Conservation (phyloP, 306 rosid species). For the Gynostemma pentaphyllum region DNA sequence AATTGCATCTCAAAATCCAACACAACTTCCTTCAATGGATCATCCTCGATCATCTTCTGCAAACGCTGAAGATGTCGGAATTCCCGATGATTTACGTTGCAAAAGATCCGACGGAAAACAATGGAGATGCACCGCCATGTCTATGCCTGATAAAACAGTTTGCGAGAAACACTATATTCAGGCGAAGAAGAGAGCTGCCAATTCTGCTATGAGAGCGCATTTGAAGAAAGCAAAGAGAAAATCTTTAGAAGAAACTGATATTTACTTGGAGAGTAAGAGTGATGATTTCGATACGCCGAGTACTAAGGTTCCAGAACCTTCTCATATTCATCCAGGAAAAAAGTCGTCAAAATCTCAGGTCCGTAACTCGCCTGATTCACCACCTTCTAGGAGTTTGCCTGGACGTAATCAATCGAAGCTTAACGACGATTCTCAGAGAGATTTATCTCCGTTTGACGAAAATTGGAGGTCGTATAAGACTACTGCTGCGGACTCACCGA, state of each 20-base stretch:
- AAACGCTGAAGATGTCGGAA: slow-evolving; percentile 65
- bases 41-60: slow-evolving; percentile 30
- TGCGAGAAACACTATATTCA: slow-evolving; percentile 98
- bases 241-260: slow-evolving; percentile 48
- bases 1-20: neutral
- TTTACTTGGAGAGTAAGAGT: slow-evolving; percentile 57
- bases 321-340: slow-evolving; percentile 34
- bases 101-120: slow-evolving; percentile 97
- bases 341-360: slow-evolving; percentile 55
- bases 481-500: slow-evolving; percentile 41
- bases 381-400: slow-evolving; percentile 24
- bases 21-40: slow-evolving; percentile 32
- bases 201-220: slow-evolving; percentile 94
- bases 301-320: slow-evolving; percentile 22
- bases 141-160: slow-evolving; percentile 97
- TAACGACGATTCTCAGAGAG: slow-evolving; percentile 33
- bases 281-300: slow-evolving; percentile 53
- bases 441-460: slow-evolving; percentile 37
- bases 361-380: slow-evolving; percentile 42
- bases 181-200: slow-evolving; percentile 94
- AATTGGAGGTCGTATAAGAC: slow-evolving; percentile 46
- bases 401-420: slow-evolving; percentile 15
- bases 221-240: slow-evolving; percentile 82
- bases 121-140: slow-evolving; percentile 96
- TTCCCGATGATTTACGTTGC: slow-evolving; percentile 93